Percentiles rank a stretch among this genome's conserved stretches.
phyloP scores from a whole-genome alignment of 116 monocot genomes.

The Cymodocea nodosa region DNA sequence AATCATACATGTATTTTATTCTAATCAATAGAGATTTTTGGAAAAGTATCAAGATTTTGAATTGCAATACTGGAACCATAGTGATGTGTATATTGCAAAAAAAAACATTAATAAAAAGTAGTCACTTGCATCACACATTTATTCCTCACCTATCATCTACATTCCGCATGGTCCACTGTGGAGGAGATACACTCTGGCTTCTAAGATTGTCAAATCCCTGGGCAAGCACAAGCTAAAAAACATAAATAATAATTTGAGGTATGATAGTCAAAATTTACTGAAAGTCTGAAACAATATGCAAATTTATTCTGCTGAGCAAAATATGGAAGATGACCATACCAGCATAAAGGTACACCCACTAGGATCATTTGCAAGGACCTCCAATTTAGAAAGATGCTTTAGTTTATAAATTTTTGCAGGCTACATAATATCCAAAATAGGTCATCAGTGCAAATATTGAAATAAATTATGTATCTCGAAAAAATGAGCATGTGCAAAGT shows the following conservation, averaged over 20 bases:
- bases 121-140: not conserved
- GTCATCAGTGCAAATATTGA: not conserved
- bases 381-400: slow-evolving; percentile 89
- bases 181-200: slow-evolving; percentile 88
- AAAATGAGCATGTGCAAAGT: no score
- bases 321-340: slow-evolving; percentile 28
- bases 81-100: not conserved
- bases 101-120: not conserved
- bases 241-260: not conserved
- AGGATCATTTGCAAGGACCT: slow-evolving; percentile 79
- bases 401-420: slow-evolving; percentile 89
- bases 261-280: not conserved
- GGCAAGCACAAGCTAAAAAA: not conserved
- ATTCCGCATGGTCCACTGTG: slow-evolving; percentile 96
- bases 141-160: slow-evolving; percentile 75
- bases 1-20: no score
- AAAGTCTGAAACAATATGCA: not conserved
- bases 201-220: slow-evolving; percentile 99
- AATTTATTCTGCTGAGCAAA: not conserved
- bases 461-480: not conserved
- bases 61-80: not conserved
- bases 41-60: not conserved
- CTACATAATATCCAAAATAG: slow-evolving; percentile 27
- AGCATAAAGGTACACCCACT: slow-evolving; percentile 89
- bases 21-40: not conserved